Conservation (phyloP, 1,284 basidiomycete species). For the Marasmius oreades region DNA sequence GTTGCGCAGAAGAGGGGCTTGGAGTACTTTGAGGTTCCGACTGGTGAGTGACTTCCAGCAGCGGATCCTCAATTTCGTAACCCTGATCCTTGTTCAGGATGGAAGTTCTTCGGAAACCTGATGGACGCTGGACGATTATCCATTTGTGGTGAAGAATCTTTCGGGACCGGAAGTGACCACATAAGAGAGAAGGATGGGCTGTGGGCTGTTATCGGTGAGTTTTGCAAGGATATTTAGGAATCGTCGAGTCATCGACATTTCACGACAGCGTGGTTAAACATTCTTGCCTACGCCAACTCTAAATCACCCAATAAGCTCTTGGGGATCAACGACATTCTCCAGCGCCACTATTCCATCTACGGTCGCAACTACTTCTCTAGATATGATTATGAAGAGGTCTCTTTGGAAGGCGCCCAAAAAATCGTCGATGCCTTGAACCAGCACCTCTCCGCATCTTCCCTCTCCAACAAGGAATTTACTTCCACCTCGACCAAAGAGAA, state of each 20-base stretch:
- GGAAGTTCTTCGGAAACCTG: slow-evolving; percentile 99
- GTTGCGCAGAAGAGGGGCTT: slow-evolving; percentile 95
- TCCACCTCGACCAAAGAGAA: slow-evolving; percentile 64
- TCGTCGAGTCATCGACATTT: slow-evolving; percentile 1
- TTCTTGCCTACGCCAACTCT: slow-evolving; percentile 90
- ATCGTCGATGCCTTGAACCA: slow-evolving; percentile 80
- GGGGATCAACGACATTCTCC: slow-evolving; percentile 88
- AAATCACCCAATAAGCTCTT: slow-evolving; percentile 71
- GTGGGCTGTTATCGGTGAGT: slow-evolving; percentile 90
- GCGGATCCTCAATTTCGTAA: not conserved
- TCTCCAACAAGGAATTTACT: slow-evolving; percentile 64
- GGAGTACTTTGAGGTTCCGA: slow-evolving; percentile 95
- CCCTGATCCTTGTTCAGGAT: slow-evolving; percentile 50
- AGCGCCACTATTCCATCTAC: slow-evolving; percentile 88
- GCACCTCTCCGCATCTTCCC: slow-evolving; percentile 63
- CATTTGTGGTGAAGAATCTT: slow-evolving; percentile 98
- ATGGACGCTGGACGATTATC: slow-evolving; percentile 98
- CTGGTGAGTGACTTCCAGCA: slow-evolving; percentile 48
- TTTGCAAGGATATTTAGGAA: slow-evolving; percentile 1
- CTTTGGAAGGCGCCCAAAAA: slow-evolving; percentile 84
- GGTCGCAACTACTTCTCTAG: slow-evolving; percentile 98
- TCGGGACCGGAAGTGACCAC: slow-evolving; percentile 99
- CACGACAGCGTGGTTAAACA: slow-evolving; percentile 88
- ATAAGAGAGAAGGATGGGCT: slow-evolving; percentile 99
- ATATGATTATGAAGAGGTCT: slow-evolving; percentile 98